Conservation (phyloP, 2,329 filamentous ascomycete genomes). For the Penicillium italicum region DNA sequence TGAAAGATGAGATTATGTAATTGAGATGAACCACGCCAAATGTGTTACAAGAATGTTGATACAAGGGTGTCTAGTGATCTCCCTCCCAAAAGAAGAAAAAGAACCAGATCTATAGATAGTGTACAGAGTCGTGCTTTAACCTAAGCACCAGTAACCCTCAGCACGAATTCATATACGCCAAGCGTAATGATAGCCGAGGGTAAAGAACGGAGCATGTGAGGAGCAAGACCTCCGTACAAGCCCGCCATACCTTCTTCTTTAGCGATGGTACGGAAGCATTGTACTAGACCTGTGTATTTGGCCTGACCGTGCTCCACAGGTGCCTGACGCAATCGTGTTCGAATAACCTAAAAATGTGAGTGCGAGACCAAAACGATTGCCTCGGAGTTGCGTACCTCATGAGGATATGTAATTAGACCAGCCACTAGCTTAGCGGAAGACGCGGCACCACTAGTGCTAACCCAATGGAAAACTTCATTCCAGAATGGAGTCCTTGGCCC, state of each 20-base stretch:
- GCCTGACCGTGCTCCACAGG: constrained; percentile 33
- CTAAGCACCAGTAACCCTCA: constrained; percentile 19
- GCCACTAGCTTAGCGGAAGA: constrained; percentile 36
- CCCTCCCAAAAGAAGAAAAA: background rate
- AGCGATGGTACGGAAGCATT: constrained; percentile 34
- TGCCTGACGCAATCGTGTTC: constrained; percentile 37
- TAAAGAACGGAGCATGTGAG: constrained; percentile 36
- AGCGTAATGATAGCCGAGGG: constrained; percentile 38
- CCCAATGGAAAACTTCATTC: constrained; percentile 27
- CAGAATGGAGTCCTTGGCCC: constrained; percentile 20
- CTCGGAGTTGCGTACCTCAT: constrained; percentile 26
- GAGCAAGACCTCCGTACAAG: constrained; percentile 36
- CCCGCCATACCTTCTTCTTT: constrained; percentile 37
- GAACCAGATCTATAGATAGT: background rate
- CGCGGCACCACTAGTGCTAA: constrained; percentile 34
- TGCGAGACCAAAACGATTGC: background rate
- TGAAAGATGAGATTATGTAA: background rate
- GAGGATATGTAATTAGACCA: constrained; percentile 34
- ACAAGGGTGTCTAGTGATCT: background rate
- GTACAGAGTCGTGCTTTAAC: background rate
- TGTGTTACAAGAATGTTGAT: background rate
- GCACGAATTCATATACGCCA: constrained; percentile 39
- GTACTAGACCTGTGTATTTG: constrained; percentile 37
- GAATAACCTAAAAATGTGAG: constrained; percentile 28
- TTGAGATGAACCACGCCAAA: background rate